Evolutionary conservation across 148 eudicot species (phyloP), one percentile per base, ranked within the genome.

Genomic region (Vaccinium macrocarpon): DNA sequence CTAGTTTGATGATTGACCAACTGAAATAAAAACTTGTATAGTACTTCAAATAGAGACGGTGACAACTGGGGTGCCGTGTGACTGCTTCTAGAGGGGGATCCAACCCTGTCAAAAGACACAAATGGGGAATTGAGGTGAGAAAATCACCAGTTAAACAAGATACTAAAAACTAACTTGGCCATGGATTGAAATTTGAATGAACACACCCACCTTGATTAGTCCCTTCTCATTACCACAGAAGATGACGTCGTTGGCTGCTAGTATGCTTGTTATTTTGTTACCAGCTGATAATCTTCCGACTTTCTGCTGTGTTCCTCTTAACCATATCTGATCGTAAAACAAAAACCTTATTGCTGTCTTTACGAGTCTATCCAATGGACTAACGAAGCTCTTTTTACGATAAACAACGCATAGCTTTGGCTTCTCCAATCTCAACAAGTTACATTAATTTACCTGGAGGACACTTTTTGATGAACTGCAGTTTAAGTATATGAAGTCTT

Each of bases 251-350:
- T 91, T 91, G 62, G 90, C 93, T 6, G 90, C 74, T 50, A 91
- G 87, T n/a, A 91, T 77, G 86, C 93, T 91, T 32, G 93, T 91
- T 87, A 91, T 90, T 84, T 90, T 90, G 90, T 92, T 90, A 18
- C 93, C 93, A 56, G 93, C 93, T 88, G 93, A 91, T 88, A 91
- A 79, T 82, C 93, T 88, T 80, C 93, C 93, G 0, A 91, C 93
- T 86, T 87, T 90, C 62, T 91, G 91, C 62, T 84, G 89, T 81
- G 93, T 88, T 29, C 92, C 92, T 87, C 92, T 90, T 80, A 91
- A 84, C 93, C 93, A 91, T 21, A 91, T 88, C 93, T 91, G 87
- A 46, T 56, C 21, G 29, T 61, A 50, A 62, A 70, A 46, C 19
- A 8, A 6, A n/a, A 50, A 71, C 57, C 18, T 68, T 27, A 68